These are phyloP conservation scores for Begonia masoniana DNA, from an alignment of 306 rosid species.

Conservation along the genomic window DNA sequence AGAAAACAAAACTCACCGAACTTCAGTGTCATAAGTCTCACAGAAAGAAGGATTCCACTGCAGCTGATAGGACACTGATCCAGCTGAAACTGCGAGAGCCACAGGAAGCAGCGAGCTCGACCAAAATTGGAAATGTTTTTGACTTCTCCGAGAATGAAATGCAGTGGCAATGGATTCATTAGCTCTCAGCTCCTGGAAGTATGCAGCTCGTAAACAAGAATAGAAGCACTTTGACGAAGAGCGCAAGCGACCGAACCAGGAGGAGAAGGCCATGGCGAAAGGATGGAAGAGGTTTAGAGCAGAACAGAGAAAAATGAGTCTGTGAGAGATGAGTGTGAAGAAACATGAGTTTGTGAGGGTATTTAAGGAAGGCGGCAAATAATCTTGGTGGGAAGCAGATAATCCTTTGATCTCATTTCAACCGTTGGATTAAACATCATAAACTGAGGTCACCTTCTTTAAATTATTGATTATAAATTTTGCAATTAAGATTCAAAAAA, in stretches of 20 bases:
- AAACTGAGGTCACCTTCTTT: too few species aligned
- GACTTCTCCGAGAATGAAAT: conserved; percentile 15
- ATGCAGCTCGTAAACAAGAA: conserved; percentile 12
- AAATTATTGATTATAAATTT: too few species aligned
- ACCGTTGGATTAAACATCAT: too few species aligned
- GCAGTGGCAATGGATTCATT: conserved; percentile 2
- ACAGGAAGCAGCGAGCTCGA: conserved; percentile 44
- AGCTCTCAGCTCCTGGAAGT: conserved; percentile 11
- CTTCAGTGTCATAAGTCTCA: conserved; percentile 18
- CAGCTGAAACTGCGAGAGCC: conserved; percentile 54
- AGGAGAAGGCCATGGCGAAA: conserved; percentile 15
- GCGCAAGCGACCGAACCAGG: conserved; percentile 55
- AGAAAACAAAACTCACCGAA: conserved; percentile 20
- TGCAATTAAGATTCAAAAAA: too few species aligned
- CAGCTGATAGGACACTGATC: conserved; percentile 44
- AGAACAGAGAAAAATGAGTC: too few species aligned
- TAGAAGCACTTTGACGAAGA: conserved; percentile 31
- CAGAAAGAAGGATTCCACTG: conserved; percentile 35
- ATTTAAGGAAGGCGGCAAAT: too few species aligned
- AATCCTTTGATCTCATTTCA: too few species aligned
- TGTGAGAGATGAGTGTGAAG: too few species aligned
- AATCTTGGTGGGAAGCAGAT: too few species aligned
- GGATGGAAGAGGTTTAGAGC: too few species aligned
- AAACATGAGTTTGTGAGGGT: too few species aligned
- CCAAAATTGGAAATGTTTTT: conserved; percentile 13